Base-by-base conservation (phyloP, 192 early-diverging fungal genomes). In the Cladochytrium replicatum region DNA sequence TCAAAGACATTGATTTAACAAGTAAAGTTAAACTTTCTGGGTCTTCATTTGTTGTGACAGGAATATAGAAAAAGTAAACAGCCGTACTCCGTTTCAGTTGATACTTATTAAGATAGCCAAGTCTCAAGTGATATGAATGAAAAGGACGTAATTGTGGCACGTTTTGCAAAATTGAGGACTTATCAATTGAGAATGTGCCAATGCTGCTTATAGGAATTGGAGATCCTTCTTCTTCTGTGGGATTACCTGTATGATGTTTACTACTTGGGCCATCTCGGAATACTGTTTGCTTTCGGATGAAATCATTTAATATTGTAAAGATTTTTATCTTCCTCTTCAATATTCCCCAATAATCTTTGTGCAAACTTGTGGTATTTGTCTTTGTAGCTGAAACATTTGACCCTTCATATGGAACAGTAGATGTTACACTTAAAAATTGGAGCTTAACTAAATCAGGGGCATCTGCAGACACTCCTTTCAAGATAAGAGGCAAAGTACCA, bases 331-430 rank as follows among this genome's bases (percentile, higher is more conserved):
- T 79, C 29, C 77, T 49, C 30, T 54, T 44, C 11, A 79, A 32
- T 29, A 77, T 72, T 28, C 66, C 67, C 77, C 77, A 79, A 48
- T 64, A 71, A 45, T 79, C 72, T 30, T 64, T 60, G 0, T 61
- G 43, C 6, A 75, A 41, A 30, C 38, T 28, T 8, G 28, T 42
- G 6, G n/a, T 54, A 19, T 56, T 46, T 53, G 17, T 52, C 50
- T 24, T 25, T 50, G 41, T 17, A 53, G 7, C 51, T 47, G n/a
- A n/a, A n/a, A 32, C 42, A 13, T 55, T 54, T 26, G 54, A 57
- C 27, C 49, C 56, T 49, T 71, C 63, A 40, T 66, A 71, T 22
- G 74, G 74, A 2, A 77, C 67, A 9, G 67, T 69, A 4, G 69
- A 67, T 3, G 74, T 72, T 13, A 72, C 43, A 3, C 43, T 51